Base-by-base conservation (phyloP, 2,329 filamentous ascomycete species). In the Fusarium sp. region DNA sequence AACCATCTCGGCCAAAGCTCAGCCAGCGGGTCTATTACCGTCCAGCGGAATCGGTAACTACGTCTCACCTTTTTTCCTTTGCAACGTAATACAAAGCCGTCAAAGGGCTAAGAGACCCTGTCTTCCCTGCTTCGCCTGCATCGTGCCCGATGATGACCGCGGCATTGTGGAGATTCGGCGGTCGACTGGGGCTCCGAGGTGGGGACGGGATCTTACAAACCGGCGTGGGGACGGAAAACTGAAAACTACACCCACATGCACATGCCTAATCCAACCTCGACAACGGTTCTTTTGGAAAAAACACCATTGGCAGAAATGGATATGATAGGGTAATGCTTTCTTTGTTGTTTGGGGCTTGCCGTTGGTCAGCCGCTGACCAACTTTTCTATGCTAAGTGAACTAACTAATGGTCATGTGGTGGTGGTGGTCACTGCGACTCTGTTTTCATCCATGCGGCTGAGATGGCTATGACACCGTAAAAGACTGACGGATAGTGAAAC, bases 71-170 rank as follows among this genome's bases (percentile, higher is more conserved):
- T 30, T 30, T 30, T 10, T 26, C 8, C 28, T 30, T 30, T 46
- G 22, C 24, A 24, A 24, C 24, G 56, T 32, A 56, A 58, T 37
- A 48, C 15, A 48, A 45, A 32, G 26, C 30, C 56, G 7, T 37
- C 22, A 33, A 24, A 26, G 32, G 41, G 26, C 11, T 13, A 28
- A 40, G 45, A 24, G 15, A 24, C 51, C 45, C 44, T 51, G 44
- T 39, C 20, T 22, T 54, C 47, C 24, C 37, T 56, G 45, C 26
- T 40, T 13, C 24, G 35, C 30, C 46, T 56, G 52, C 54, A 55
- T 60, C 61, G 10, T 30, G 28, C 28, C 71, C 72, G 72, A 71
- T 53, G 56, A 56, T 72, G 70, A 56, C 72, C 70, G 72, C 65
- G 59, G 72, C 68, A 53, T 60, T 52, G 71, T 72, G 71, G 71